A percentile compares a stretch with the other conserved stretches of the same genome.
Evolutionary conservation across 441 rosid genomes (phyloP).

Genomic region (Gossypium davidsonii): DNA sequence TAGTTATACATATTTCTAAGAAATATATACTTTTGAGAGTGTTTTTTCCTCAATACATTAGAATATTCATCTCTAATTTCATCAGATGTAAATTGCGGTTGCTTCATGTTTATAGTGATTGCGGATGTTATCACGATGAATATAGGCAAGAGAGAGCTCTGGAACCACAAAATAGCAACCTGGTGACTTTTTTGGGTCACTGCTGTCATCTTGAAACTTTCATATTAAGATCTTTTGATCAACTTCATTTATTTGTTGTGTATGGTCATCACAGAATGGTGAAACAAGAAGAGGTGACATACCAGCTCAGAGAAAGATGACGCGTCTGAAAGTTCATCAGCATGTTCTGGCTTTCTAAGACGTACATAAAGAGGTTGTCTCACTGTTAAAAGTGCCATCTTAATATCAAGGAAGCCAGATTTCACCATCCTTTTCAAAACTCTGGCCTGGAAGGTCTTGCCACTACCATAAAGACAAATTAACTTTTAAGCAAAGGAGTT

Average conservation of each 20-base stretch:
- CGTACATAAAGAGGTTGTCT: conserved; percentile 19
- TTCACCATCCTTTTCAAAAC: conserved; percentile 32
- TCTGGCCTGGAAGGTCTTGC: conserved; percentile 30
- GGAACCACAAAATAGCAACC: neutral
- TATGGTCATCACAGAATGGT: neutral
- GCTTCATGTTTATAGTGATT: neutral
- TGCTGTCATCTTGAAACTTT: neutral
- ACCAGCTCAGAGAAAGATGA: conserved; percentile 19
- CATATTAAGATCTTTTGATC: neutral
- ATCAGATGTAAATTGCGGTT: neutral
- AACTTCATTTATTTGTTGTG: neutral
- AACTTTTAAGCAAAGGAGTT: neutral
- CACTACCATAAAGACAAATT: conserved; percentile 8
- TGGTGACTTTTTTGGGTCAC: neutral
- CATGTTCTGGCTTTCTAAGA: conserved; percentile 6
- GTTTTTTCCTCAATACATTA: too few species aligned
- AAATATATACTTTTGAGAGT: too few species aligned
- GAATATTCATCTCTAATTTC: too few species aligned
- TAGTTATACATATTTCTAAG: too few species aligned
- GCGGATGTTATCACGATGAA: neutral
- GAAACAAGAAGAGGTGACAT: conserved; percentile 1
- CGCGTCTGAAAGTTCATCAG: conserved; percentile 12
- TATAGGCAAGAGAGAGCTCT: neutral
- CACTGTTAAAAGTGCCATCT: conserved; percentile 17
- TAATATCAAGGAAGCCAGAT: conserved; percentile 21